Evolutionary conservation across 805 yeast genomes (phyloP).

Genomic region (Tetrapisispora phaffii): DNA sequence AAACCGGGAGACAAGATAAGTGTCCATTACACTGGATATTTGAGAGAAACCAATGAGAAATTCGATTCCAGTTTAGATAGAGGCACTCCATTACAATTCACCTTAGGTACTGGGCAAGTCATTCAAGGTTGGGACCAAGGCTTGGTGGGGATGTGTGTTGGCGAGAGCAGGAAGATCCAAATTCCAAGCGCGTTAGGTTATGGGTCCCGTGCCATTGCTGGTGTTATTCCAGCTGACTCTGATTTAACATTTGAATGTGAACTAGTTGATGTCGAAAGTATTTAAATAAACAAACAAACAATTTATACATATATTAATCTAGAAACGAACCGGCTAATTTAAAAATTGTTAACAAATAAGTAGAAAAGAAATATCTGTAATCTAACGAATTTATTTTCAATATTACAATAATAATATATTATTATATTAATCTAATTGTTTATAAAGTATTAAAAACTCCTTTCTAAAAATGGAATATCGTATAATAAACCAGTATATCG

Average conservation of each 20-base stretch:
- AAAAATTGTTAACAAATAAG: background rate
- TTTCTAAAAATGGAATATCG: background rate
- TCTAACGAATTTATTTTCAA: background rate
- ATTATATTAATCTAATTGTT: conserved; percentile 3
- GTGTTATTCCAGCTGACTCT: conserved; percentile 69
- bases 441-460: background rate
- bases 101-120: conserved; percentile 71
- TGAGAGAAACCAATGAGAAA: conserved; percentile 50
- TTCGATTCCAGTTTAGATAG: conserved; percentile 68
- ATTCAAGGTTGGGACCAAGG: conserved; percentile 92
- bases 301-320: no score
- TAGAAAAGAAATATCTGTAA: background rate
- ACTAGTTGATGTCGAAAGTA: conserved; percentile 11
- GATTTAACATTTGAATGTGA: conserved; percentile 38
- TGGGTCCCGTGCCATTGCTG: conserved; percentile 68
- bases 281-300: no score
- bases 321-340: no score
- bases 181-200: conserved; percentile 76
- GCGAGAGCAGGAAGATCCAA: conserved; percentile 69
- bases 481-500: no score
- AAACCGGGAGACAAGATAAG: conserved; percentile 54
- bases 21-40: conserved; percentile 72
- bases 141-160: conserved; percentile 71
- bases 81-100: conserved; percentile 57
- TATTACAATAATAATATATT: conserved; percentile 2